These are phyloP conservation scores for Cryptomeria japonica DNA, from an alignment of 75 land plant genomes.

Conservation along the genomic window DNA sequence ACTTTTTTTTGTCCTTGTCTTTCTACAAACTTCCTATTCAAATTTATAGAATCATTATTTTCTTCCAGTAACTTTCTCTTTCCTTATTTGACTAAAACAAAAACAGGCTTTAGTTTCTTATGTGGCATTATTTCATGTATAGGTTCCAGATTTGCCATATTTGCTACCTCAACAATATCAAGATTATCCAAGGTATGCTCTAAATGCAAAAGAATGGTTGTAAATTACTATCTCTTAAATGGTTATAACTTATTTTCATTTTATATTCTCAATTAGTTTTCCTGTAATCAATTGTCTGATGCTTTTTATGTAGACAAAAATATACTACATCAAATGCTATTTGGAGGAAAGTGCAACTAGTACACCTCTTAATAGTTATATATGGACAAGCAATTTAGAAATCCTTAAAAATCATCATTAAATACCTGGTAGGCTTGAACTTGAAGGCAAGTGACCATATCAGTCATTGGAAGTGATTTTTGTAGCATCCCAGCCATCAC, in stretches of 20 bases:
- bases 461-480: neutral
- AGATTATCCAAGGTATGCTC: constrained; percentile 72
- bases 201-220: neutral
- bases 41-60: neutral
- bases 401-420: neutral
- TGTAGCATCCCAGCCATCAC: neutral
- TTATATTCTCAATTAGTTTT: neutral
- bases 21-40: neutral
- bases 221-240: neutral
- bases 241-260: neutral
- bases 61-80: neutral
- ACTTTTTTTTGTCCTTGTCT: neutral
- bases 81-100: neutral
- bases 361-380: neutral
- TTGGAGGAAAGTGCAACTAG: neutral
- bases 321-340: neutral
- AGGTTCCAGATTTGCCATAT: constrained; percentile 94
- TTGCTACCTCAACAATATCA: constrained; percentile 82
- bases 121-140: constrained; percentile 20
- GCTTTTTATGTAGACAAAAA: neutral
- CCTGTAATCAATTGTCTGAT: neutral
- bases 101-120: neutral
- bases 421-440: neutral
- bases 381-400: neutral
- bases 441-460: neutral